Percentiles rank a stretch among this genome's conserved stretches.
Evolutionary conservation across 768 basidiomycete genomes (phyloP).

Genomic region (Udeniomyces megalosporus): DNA sequence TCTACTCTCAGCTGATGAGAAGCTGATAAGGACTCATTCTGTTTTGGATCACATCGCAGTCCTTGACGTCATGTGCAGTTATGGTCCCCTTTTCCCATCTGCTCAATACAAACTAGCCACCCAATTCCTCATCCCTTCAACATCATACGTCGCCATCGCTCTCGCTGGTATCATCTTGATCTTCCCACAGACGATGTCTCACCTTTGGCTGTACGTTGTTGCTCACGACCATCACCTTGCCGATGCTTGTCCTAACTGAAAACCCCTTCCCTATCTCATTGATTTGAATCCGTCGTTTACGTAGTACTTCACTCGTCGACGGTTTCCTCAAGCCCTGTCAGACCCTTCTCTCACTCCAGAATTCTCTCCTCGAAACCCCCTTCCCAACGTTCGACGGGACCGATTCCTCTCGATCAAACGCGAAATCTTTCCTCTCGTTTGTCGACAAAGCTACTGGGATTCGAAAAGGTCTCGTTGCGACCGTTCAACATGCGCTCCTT

Average conservation of each 20-base stretch:
- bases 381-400: slow-evolving; percentile 15
- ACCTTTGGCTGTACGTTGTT: slow-evolving; percentile 22
- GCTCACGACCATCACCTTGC: background rate
- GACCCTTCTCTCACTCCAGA: slow-evolving; percentile 22
- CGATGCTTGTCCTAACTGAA: background rate
- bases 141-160: slow-evolving; percentile 38
- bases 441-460: slow-evolving; percentile 18
- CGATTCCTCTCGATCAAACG: too few species aligned
- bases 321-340: slow-evolving; percentile 23
- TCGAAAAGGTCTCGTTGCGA: slow-evolving; percentile 20
- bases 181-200: slow-evolving; percentile 42
- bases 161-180: slow-evolving; percentile 35
- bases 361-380: slow-evolving; percentile 19
- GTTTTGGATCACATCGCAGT: slow-evolving; percentile 5
- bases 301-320: slow-evolving; percentile 23
- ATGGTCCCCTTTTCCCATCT: slow-evolving; percentile 40
- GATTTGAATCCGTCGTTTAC: too few species aligned
- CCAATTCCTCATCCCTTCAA: slow-evolving; percentile 34
- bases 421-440: slow-evolving; percentile 14
- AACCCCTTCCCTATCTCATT: background rate
- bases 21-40: background rate
- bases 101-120: slow-evolving; percentile 33
- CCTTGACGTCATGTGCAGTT: slow-evolving; percentile 16
- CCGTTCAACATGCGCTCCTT: slow-evolving; percentile 17
- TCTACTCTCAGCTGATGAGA: background rate